Evolutionary conservation across 169 alveolate species (phyloP).

Genomic region (Cryptosporidium canis): DNA sequence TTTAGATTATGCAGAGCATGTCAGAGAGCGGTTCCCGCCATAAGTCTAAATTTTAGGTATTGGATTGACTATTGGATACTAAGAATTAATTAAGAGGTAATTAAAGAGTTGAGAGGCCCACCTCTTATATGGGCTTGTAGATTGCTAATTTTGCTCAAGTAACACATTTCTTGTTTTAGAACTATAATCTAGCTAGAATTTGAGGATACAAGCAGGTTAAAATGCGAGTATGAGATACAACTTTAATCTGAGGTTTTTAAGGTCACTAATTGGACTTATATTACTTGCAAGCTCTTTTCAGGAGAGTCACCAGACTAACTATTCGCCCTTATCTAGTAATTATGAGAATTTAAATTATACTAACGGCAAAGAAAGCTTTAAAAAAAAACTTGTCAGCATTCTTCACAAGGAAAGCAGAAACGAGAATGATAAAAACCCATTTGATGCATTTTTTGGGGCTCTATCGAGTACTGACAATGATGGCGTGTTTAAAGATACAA

Average conservation of each 20-base stretch:
- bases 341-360: neutral
- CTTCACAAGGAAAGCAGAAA: neutral
- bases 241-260: neutral
- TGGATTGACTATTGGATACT: conserved; percentile 8
- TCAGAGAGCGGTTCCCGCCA: conserved; percentile 4
- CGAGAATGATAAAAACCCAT: neutral
- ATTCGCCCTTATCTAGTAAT: neutral
- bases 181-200: neutral
- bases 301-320: neutral
- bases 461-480: neutral
- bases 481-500: too few relatives aligned
- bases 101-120: neutral
- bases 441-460: neutral
- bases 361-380: neutral
- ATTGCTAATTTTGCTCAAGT: neutral
- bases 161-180: neutral
- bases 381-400: neutral
- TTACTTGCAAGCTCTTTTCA: neutral
- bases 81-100: neutral
- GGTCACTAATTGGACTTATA: neutral
- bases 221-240: conserved; percentile 65
- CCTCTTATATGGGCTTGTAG: neutral
- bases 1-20: conserved; percentile 9
- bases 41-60: neutral
- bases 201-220: neutral